phyloP scores from a whole-genome alignment of 495 filamentous ascomycete genomes.

The Jackrogersella minutella region DNA sequence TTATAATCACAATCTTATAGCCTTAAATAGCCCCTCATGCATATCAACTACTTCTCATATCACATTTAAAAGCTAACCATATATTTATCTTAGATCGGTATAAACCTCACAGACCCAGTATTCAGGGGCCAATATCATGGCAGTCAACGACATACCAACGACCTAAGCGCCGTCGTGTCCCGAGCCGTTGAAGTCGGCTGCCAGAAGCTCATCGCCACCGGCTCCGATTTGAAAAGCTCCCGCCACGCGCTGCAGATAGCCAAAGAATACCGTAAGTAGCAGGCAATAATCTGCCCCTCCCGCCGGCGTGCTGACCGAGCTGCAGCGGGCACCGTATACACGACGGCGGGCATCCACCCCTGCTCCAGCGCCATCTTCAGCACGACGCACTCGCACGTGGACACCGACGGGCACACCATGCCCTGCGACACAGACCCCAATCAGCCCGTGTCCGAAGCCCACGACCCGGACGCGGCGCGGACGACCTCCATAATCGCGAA shows the following conservation, averaged over 20 bases:
- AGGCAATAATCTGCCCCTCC: neutral
- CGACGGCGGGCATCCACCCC: slow-evolving; percentile 93
- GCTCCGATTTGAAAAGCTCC: slow-evolving; percentile 84
- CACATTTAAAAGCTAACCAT: slow-evolving; percentile 12
- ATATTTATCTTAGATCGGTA: slow-evolving; percentile 68
- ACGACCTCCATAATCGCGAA: slow-evolving; percentile 61
- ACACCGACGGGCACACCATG: slow-evolving; percentile 51
- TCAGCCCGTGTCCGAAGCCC: slow-evolving; percentile 50
- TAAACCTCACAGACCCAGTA: slow-evolving; percentile 91
- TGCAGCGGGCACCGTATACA: slow-evolving; percentile 79
- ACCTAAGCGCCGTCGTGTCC: slow-evolving; percentile 77
- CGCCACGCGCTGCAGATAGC: slow-evolving; percentile 76
- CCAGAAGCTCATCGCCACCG: slow-evolving; percentile 89
- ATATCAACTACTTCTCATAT: neutral
- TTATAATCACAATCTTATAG: neutral
- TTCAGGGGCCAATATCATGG: slow-evolving; percentile 86
- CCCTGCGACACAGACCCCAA: slow-evolving; percentile 55
- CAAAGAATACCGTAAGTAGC: slow-evolving; percentile 69
- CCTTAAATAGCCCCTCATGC: neutral
- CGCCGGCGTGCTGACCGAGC: slow-evolving; percentile 15
- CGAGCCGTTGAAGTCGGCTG: slow-evolving; percentile 81
- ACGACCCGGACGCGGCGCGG: slow-evolving; percentile 48
- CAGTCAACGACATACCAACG: slow-evolving; percentile 78
- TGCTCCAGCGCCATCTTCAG: slow-evolving; percentile 77
- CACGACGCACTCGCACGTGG: slow-evolving; percentile 60